Evolutionary conservation across 1,284 basidiomycete species (phyloP).

Genomic region (Schizophyllum amplum): DNA sequence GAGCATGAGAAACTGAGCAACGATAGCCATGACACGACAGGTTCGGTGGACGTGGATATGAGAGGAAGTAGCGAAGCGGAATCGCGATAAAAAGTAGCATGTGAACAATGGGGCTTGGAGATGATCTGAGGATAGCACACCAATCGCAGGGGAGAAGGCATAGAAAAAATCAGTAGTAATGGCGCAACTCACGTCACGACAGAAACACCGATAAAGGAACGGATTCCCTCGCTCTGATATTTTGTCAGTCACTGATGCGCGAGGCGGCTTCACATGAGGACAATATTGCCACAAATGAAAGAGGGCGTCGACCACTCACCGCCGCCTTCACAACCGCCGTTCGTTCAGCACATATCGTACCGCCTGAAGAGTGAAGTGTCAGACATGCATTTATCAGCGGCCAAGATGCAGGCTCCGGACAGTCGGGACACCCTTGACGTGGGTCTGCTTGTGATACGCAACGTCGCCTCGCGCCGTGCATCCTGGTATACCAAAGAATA

Average conservation of each 20-base stretch:
- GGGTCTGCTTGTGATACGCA: too few species aligned
- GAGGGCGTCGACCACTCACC: too few species aligned
- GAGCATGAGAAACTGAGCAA: neutral
- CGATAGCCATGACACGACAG: neutral
- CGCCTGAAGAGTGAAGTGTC: constrained; percentile 35
- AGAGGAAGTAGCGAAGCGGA: neutral
- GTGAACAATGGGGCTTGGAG: too few species aligned
- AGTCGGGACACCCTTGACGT: too few species aligned
- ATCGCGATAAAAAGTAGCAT: too few species aligned
- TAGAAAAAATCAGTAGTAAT: neutral
- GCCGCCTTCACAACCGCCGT: constrained; percentile 84
- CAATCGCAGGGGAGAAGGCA: neutral
- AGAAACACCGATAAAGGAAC: constrained; percentile 62
- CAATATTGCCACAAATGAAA: too few species aligned
- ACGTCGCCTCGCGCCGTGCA: too few species aligned
- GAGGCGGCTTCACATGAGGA: neutral
- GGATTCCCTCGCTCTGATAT: constrained; percentile 65
- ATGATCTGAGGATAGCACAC: neutral
- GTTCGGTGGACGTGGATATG: constrained; percentile 6
- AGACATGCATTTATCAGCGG: neutral
- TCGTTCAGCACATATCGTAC: constrained; percentile 81
- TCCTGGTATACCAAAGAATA: neutral
- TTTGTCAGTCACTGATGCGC: constrained; percentile 4
- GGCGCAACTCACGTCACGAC: constrained; percentile 53
- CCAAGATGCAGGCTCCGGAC: too few species aligned